Conservation (phyloP, 2,329 filamentous ascomycete species). For the Aspergillus vadensis region DNA sequence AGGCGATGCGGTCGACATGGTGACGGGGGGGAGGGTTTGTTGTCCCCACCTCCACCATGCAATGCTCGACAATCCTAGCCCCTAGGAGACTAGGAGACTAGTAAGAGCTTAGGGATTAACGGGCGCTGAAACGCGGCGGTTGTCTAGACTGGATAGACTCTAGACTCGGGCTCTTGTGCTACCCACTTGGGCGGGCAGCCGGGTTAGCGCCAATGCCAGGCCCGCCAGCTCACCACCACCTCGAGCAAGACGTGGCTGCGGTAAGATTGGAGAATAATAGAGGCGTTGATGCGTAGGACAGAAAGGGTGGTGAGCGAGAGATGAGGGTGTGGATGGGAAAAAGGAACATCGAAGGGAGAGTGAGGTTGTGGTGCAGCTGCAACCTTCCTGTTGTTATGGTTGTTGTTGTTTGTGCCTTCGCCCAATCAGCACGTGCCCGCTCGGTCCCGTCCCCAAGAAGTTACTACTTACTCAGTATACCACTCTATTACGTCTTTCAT, state of each 20-base stretch:
- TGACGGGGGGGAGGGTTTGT: conserved; percentile 31
- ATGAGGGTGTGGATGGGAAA: background rate
- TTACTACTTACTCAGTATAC: background rate
- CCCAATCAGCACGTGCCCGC: background rate
- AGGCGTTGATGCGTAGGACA: background rate
- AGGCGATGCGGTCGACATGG: conserved; percentile 35
- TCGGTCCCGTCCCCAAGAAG: background rate
- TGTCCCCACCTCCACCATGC: conserved; percentile 26
- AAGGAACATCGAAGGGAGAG: background rate
- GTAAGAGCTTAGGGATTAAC: background rate
- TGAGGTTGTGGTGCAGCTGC: background rate
- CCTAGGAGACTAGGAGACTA: background rate
- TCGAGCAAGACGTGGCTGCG: background rate
- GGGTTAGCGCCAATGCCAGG: conserved; percentile 9
- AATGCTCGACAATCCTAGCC: background rate
- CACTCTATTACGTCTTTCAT: no score
- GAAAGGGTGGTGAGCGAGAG: background rate
- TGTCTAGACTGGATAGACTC: background rate
- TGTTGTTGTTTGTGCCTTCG: background rate
- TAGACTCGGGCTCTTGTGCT: conserved; percentile 7
- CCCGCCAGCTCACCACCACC: conserved; percentile 1
- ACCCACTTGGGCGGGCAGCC: conserved; percentile 15
- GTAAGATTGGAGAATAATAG: background rate
- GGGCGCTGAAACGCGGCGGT: background rate
- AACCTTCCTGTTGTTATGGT: background rate